Evolutionary conservation across 441 rosid genomes (phyloP).

Genomic region (Gossypium schwendimanii): DNA sequence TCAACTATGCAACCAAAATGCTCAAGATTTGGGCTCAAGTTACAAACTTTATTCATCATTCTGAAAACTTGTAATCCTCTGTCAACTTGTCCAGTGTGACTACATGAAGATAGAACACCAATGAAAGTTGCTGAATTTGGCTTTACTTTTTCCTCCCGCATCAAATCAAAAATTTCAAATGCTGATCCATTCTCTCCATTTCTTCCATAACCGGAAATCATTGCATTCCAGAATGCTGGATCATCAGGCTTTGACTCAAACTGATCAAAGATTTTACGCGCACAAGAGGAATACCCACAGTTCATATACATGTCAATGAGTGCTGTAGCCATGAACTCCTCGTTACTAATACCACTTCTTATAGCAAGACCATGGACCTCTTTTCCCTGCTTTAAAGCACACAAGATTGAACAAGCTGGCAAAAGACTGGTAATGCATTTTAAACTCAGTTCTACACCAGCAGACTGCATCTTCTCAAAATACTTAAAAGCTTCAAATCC

Average conservation of each 20-base stretch:
- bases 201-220: slow-evolving; percentile 66
- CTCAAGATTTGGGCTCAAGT: slow-evolving; percentile 33
- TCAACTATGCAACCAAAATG: slow-evolving; percentile 57
- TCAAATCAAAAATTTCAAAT: slow-evolving; percentile 40
- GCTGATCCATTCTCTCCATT: slow-evolving; percentile 51
- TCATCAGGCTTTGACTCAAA: slow-evolving; percentile 46
- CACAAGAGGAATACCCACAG: slow-evolving; percentile 42
- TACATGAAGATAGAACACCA: slow-evolving; percentile 34
- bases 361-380: slow-evolving; percentile 50
- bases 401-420: slow-evolving; percentile 52
- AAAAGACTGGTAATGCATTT: slow-evolving; percentile 60
- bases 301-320: slow-evolving; percentile 63
- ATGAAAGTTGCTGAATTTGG: slow-evolving; percentile 56
- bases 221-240: slow-evolving; percentile 66
- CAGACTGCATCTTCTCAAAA: slow-evolving; percentile 49
- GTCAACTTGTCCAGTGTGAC: slow-evolving; percentile 42
- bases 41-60: slow-evolving; percentile 27
- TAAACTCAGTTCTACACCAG: slow-evolving; percentile 34
- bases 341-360: slow-evolving; percentile 32
- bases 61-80: slow-evolving; percentile 30
- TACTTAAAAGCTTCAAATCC: slow-evolving; percentile 43
- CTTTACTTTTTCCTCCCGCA: slow-evolving; percentile 34
- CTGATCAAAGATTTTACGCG: slow-evolving; percentile 37
- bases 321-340: slow-evolving; percentile 45
- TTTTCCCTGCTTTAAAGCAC: slow-evolving; percentile 43